Conservation (phyloP, 2,329 filamentous ascomycete genomes). For the Xylaria sp. region DNA sequence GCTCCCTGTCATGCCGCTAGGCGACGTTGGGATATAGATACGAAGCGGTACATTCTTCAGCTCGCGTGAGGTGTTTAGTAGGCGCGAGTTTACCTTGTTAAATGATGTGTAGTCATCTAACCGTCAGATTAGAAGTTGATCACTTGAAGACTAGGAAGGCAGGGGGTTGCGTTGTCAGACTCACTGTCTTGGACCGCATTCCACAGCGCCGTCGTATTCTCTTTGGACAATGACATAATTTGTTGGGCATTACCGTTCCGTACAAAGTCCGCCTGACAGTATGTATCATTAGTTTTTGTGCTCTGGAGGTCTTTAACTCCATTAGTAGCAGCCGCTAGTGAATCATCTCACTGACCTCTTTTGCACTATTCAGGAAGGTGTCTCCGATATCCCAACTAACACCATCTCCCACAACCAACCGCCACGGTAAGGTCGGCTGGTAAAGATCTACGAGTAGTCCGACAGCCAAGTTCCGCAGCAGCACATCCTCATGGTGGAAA, state of each 20-base stretch:
- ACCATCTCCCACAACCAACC: conserved; percentile 65
- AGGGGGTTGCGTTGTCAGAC: conserved; percentile 40
- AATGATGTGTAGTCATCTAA: conserved; percentile 79
- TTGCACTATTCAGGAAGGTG: conserved; percentile 72
- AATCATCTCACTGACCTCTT: conserved; percentile 60
- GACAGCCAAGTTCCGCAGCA: conserved; percentile 50
- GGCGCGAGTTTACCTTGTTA: conserved; percentile 77
- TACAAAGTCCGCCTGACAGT: conserved; percentile 78
- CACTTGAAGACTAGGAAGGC: background rate
- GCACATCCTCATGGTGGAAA: conserved; percentile 62
- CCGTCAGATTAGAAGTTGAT: conserved; percentile 5
- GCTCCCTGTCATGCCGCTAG: conserved; percentile 48
- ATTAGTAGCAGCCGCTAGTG: background rate
- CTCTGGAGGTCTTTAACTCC: background rate
- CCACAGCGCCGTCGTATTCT: conserved; percentile 86
- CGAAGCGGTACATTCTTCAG: conserved; percentile 88
- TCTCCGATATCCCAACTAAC: conserved; percentile 69
- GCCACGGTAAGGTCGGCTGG: conserved; percentile 65
- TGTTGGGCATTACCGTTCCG: conserved; percentile 88
- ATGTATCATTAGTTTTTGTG: conserved; percentile 14
- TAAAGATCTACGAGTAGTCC: conserved; percentile 65
- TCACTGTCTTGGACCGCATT: conserved; percentile 78
- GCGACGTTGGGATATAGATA: conserved; percentile 79
- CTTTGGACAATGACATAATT: conserved; percentile 88
- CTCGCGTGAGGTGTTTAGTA: conserved; percentile 79